These are phyloP conservation scores for Lepiota brunneoincarnata DNA, from an alignment of 768 basidiomycete species.

Conservation along the genomic window DNA sequence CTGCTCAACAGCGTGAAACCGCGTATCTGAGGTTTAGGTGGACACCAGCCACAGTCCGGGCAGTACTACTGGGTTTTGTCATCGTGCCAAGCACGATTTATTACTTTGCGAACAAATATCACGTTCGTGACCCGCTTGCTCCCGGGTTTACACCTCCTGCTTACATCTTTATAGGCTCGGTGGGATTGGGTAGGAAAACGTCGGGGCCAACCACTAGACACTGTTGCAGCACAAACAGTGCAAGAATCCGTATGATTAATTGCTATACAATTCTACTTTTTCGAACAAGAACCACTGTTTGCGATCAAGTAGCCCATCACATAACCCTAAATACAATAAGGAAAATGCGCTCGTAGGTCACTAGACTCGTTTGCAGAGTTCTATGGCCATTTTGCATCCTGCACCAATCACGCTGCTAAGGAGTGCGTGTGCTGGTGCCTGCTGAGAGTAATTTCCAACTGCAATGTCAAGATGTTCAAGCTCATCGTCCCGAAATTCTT, in stretches of 20 bases:
- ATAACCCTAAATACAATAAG: background rate
- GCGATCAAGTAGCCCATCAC: background rate
- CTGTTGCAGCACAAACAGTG: slow-evolving; percentile 13
- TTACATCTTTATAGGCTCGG: slow-evolving; percentile 35
- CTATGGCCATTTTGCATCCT: slow-evolving; percentile 89
- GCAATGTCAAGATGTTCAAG: slow-evolving; percentile 92
- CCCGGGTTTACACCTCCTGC: slow-evolving; percentile 2
- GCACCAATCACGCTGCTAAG: slow-evolving; percentile 80
- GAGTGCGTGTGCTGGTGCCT: slow-evolving; percentile 88
- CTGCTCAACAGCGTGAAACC: slow-evolving; percentile 63
- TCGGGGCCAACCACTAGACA: slow-evolving; percentile 31
- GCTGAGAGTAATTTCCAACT: slow-evolving; percentile 82
- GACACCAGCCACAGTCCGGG: slow-evolving; percentile 65
- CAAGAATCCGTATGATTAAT: slow-evolving; percentile 13
- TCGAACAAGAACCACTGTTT: background rate
- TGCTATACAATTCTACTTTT: slow-evolving; percentile 9
- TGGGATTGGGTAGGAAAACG: slow-evolving; percentile 53
- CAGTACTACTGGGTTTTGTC: slow-evolving; percentile 59
- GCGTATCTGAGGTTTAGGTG: slow-evolving; percentile 84
- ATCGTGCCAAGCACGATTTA: slow-evolving; percentile 60
- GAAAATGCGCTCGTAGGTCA: background rate
- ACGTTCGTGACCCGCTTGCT: slow-evolving; percentile 28
- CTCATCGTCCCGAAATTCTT: slow-evolving; percentile 92
- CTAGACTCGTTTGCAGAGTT: slow-evolving; percentile 81
- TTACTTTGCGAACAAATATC: slow-evolving; percentile 43